A percentile compares a stretch with the other conserved stretches of the same genome.
These are phyloP conservation scores for Delonix regia DNA, from an alignment of 306 rosid species.

Conservation along the genomic window DNA sequence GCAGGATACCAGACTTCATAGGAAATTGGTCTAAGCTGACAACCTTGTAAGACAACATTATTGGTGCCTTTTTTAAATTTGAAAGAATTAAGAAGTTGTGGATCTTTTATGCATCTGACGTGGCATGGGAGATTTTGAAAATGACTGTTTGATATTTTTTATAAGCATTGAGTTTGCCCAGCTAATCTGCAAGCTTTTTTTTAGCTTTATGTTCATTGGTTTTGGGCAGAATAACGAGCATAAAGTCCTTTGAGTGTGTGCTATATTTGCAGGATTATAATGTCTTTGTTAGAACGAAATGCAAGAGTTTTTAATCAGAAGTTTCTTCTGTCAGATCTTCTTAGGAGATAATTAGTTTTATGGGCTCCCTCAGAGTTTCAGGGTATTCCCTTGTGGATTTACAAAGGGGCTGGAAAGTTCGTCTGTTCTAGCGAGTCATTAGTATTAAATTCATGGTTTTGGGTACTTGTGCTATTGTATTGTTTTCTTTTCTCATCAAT, in stretches of 20 bases:
- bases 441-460: neutral
- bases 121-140: neutral
- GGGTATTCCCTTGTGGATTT: neutral
- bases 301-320: neutral
- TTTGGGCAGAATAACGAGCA: neutral
- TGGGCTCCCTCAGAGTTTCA: neutral
- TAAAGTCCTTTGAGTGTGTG: no score
- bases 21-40: conserved; percentile 69
- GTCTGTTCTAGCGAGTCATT: neutral
- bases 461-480: neutral
- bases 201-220: no score
- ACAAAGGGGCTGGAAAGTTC: neutral
- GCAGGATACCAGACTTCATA: conserved; percentile 75
- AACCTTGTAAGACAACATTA: conserved; percentile 57
- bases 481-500: neutral
- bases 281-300: neutral
- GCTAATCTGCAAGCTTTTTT: neutral
- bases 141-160: neutral
- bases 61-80: neutral
- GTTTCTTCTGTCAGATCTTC: neutral
- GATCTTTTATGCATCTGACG: neutral
- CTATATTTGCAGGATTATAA: neutral
- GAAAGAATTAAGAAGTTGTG: neutral
- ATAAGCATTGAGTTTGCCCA: neutral
- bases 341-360: neutral